Base-by-base conservation (phyloP, 176 grass and related monocot genomes). In the Zea luxurians region DNA sequence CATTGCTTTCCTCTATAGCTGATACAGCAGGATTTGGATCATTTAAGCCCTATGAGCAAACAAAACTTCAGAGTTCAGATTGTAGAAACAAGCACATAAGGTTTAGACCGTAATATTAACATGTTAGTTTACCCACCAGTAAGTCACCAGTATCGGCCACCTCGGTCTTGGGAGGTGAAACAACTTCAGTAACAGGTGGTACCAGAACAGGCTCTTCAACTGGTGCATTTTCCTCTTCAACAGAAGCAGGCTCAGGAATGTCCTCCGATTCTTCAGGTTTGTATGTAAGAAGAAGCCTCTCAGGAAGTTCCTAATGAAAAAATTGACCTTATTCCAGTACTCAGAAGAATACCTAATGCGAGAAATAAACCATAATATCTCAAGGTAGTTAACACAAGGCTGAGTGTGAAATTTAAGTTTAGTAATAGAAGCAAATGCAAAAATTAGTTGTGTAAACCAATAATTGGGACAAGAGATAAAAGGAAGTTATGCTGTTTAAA, bases 261-360 rank as follows among this genome's bases (percentile, higher is more conserved):
- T 74, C 89, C 71, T 91, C 88, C 81, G 79, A 46, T 70, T 89
- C 87, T 58, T 93, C 88, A 75, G 86, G 89, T 90, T 91, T 99
- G 71, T 99, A 99, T 48, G 96, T 99, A 71, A 99, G 83, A 66
- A 95, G 96, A 67, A 99, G 96, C 68, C 92, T 90, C 80, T 99
- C 96, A n/a, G 96, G 90, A 68, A 95, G 87, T 89, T 99, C 96
- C 96, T 99, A 71, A 71, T 67, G 4, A 64, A 78, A 91, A 10
- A 37, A 74, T 3, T 71, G 7, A 47, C 1, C 17, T 61, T 36
- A 60, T 71, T 81, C 2, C 3, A 37, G 20, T 69, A 61, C 67
- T 78, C 17, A 57, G 44, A 40, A 48, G 3, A 62, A 69, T 48
- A 84, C 12, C 20, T 12, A 73, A 60, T 17, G 12, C 7, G 15